Base-by-base conservation (phyloP, 768 basidiomycete species). In the Russula compacta region DNA sequence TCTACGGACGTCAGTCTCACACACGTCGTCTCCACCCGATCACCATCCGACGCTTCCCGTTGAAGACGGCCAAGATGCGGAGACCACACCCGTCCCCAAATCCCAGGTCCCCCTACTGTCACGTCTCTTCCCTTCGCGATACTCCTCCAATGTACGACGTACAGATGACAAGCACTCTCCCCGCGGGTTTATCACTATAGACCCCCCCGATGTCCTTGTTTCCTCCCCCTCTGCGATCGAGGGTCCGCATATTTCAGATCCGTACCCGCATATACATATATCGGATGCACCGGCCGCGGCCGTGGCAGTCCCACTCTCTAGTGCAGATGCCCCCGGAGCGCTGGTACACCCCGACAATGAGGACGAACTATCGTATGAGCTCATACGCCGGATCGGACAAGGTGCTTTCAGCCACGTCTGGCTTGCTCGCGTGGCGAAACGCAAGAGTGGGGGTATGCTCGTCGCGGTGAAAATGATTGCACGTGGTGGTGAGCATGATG, bases 331-430 rank as follows among this genome's bases (percentile, higher is more conserved):
- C 9, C 11, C 48, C 5, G 65, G 65, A 48, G 42, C 55, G 35
- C 33, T 58, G 17, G 56, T 66, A 3, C 63, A 53, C 14, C 63
- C 58, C 5, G 59, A 58, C 9, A 39, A 55, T 10, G 63, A 52
- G 29, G 51, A 60, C 9, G 49, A 44, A 44, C 61, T 35, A 7
- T 56, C 76, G 17, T 73, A 85, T 17, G 74, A 74, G 21, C 79
- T 90, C 8, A 65, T 82, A 35, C 76, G 75, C 2, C 72, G 76
- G 4, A 77, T 92, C 2, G 89, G 89, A 21, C 79, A 82, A 39
- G 89, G 89, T 44, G 81, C 87, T 1, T 92, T 92, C 71, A 85
- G 83, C 50, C 78, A 78, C 51, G 89, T 92, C 14, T 90, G 87
- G 85, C 79, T 88, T 7, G 87, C 86, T 2, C 76, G 79, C 48